Evolutionary conservation across 2,329 filamentous ascomycete species (phyloP), one percentile per base, ranked within the genome.

Genomic region (Cladophialophora psammophila): DNA sequence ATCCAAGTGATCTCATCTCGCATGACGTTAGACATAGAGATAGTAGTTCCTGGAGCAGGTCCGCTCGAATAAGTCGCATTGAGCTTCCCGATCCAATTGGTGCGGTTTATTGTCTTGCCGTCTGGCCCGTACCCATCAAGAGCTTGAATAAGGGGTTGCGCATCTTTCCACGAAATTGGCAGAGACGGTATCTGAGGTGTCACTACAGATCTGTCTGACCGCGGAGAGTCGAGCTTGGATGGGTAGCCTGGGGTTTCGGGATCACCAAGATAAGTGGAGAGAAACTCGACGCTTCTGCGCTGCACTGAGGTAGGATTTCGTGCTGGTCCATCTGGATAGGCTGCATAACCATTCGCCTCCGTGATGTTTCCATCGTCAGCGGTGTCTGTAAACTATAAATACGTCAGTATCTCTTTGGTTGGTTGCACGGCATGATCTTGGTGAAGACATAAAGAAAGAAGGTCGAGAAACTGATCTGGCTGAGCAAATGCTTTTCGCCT

Each of bases 331-430:
- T 80, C 70, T 0, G 75, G 75, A 72, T 84, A 84, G 2, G 81
- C 74, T 31, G 75, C 74, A 65, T 79, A 78, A 38, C 82, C 82
- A 54, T 84, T 83, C 9, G 77, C 79, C 66, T 80, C 79, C 7
- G 81, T 83, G 64, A 83, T 74, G 54, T 82, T 80, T 4, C 81
- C 82, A 69, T 83, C 81, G 66, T 83, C 81, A 18, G 73, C 79
- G 8, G 80, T 79, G 59, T 83, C 81, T 10, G 76, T 79, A 71
- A 81, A 83, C 40, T 42, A 15, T n/a, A 42, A 7, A 42, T n/a
- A 2, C 13, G 40, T 42, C 15, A 42, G 7, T 42, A 7, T 15
- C 40, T 42, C 40, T n/a, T 42, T n/a, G 7, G 40, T 15, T 18
- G 15, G 13, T n/a, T n/a, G 13, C 15, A n/a, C n/a, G 40, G 15